Conservation (phyloP, 345 rosid species). For the Conringia planisiliqua region DNA sequence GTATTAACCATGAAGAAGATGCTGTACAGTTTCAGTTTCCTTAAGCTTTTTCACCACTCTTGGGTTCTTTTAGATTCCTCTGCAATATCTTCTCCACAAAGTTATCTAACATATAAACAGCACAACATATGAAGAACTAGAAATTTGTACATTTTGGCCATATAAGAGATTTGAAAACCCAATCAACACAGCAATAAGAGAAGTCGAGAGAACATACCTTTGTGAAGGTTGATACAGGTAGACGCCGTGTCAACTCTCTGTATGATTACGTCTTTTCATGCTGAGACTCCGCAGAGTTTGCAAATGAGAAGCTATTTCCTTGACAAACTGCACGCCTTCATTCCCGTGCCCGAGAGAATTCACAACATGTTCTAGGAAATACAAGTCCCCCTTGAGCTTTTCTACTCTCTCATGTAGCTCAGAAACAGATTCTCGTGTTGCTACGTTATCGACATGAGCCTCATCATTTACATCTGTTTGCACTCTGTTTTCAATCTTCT, state of each 20-base stretch:
- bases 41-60: conserved; percentile 7
- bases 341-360: conserved; percentile 42
- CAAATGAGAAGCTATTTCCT: conserved; percentile 50
- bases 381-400: conserved; percentile 45
- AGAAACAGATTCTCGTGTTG: conserved; percentile 27
- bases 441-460: conserved; percentile 7
- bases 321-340: conserved; percentile 43
- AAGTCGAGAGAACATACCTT: conserved; percentile 27
- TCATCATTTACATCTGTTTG: background rate
- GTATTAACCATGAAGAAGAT: background rate
- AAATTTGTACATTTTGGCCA: background rate
- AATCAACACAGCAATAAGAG: background rate
- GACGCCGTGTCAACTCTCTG: conserved; percentile 26
- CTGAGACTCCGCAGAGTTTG: conserved; percentile 40
- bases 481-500: conserved; percentile 43
- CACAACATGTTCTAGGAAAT: conserved; percentile 47
- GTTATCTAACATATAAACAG: background rate
- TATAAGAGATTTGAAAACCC: background rate
- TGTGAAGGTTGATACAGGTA: conserved; percentile 18
- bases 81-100: conserved; percentile 15
- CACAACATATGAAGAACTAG: background rate
- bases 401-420: conserved; percentile 49
- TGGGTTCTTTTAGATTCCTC: background rate
- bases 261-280: conserved; percentile 27
- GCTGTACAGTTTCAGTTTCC: conserved; percentile 31